A percentile compares a stretch with the other conserved stretches of the same genome.
Conservation (phyloP, 176 grass and related monocot genomes). For the Triticum aestivum region DNA sequence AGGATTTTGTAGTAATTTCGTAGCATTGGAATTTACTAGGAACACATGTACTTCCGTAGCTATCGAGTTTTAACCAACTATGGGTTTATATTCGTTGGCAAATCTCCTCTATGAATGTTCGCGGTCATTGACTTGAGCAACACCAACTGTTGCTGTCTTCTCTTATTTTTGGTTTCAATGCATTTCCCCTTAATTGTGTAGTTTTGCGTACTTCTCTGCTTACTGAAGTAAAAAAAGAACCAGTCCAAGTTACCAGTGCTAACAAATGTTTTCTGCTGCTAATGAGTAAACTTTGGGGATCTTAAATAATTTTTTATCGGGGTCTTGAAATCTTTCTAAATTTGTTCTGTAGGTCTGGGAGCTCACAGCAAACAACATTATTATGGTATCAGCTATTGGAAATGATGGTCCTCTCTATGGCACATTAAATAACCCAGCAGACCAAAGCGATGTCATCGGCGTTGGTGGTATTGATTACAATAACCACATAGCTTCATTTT, state of each 20-base stretch:
- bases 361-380: conserved; percentile 97
- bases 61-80: background rate
- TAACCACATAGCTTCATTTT: conserved; percentile 98
- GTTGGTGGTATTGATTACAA: conserved; percentile 99
- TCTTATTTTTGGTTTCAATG: conserved; percentile 12
- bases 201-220: background rate
- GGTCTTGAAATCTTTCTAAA: conserved; percentile 8
- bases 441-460: conserved; percentile 96
- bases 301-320: background rate
- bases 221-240: conserved; percentile 2
- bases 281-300: conserved; percentile 1
- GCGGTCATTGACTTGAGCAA: background rate
- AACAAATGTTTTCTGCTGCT: background rate
- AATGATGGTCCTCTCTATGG: conserved; percentile 99
- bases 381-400: conserved; percentile 99
- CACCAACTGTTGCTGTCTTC: background rate
- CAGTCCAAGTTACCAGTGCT: background rate
- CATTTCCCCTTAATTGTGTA: background rate
- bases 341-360: conserved; percentile 83
- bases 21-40: background rate
- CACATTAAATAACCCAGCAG: conserved; percentile 95
- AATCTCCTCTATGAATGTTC: background rate
- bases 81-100: background rate
- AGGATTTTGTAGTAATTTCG: background rate
- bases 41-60: background rate